phyloP scores from a whole-genome alignment of 345 rosid genomes.

The Citrus sp. region DNA sequence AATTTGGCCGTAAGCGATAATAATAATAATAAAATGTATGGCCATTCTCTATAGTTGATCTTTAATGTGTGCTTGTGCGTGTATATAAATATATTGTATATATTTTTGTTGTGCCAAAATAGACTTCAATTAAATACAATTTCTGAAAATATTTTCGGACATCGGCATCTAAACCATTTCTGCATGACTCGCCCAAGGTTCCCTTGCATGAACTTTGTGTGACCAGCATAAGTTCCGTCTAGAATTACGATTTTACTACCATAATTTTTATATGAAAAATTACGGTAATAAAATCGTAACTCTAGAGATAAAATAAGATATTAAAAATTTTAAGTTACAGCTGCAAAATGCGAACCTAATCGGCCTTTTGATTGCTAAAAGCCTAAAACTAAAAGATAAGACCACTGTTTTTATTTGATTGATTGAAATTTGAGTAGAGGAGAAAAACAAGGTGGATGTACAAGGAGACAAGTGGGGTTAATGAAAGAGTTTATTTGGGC shows the following conservation, averaged over 20 bases:
- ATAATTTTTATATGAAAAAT: background rate
- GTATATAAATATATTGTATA: too few relatives aligned
- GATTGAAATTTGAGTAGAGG: too few relatives aligned
- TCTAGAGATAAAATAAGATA: background rate
- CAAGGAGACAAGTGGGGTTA: background rate
- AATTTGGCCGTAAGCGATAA: too few relatives aligned
- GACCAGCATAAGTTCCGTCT: background rate
- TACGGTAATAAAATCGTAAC: background rate
- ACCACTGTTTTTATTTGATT: too few relatives aligned
- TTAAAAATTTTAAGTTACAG: background rate
- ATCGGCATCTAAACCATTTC: too few relatives aligned
- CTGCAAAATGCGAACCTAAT: background rate
- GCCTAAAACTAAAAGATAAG: too few relatives aligned
- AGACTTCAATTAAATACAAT: too few relatives aligned
- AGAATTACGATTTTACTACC: background rate
- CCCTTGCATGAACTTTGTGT: background rate
- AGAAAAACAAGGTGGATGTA: background rate
- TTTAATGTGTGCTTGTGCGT: too few relatives aligned
- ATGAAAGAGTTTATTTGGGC: background rate
- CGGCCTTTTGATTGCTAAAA: background rate
- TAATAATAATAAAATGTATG: too few relatives aligned
- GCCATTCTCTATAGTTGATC: too few relatives aligned
- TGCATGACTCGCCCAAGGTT: background rate
- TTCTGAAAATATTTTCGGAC: too few relatives aligned
- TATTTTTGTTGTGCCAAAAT: too few relatives aligned